Evolutionary conservation across 1,284 basidiomycete genomes (phyloP).

Genomic region (Waitea zeae): DNA sequence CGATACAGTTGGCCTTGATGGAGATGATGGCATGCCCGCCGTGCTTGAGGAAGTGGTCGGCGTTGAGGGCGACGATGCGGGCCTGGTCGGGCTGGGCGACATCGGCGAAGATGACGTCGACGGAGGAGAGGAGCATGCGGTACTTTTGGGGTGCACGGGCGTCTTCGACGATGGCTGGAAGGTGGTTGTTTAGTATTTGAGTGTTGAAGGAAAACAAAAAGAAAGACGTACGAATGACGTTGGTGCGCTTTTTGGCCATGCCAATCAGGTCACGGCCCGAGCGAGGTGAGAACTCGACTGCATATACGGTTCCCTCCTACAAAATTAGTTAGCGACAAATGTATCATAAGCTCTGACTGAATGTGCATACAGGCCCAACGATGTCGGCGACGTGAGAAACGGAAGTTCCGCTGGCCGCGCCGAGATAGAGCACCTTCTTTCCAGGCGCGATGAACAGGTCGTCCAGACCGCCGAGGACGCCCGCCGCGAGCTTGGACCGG

Average conservation of each 20-base stretch:
- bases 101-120: slow-evolving; percentile 96
- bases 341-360: slow-evolving; percentile 1
- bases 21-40: slow-evolving; percentile 89
- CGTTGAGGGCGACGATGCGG: slow-evolving; percentile 86
- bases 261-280: slow-evolving; percentile 96
- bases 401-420: slow-evolving; percentile 92
- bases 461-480: slow-evolving; percentile 92
- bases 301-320: slow-evolving; percentile 91
- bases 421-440: slow-evolving; percentile 93
- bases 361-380: slow-evolving; percentile 70
- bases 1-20: slow-evolving; percentile 99
- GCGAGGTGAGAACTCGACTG: slow-evolving; percentile 94
- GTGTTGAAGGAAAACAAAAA: slow-evolving; percentile 1
- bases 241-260: slow-evolving; percentile 99
- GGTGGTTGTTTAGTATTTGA: background rate
- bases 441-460: slow-evolving; percentile 90
- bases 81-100: slow-evolving; percentile 98
- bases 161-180: slow-evolving; percentile 86
- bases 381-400: slow-evolving; percentile 98
- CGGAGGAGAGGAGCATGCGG: slow-evolving; percentile 85
- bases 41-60: slow-evolving; percentile 94
- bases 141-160: slow-evolving; percentile 91
- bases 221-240: slow-evolving; percentile 78
- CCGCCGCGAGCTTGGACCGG: slow-evolving; percentile 92
- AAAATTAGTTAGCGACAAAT: slow-evolving; percentile 7